phyloP scores from a whole-genome alignment of 495 filamentous ascomycete species.

The Margaritispora aquatica region DNA sequence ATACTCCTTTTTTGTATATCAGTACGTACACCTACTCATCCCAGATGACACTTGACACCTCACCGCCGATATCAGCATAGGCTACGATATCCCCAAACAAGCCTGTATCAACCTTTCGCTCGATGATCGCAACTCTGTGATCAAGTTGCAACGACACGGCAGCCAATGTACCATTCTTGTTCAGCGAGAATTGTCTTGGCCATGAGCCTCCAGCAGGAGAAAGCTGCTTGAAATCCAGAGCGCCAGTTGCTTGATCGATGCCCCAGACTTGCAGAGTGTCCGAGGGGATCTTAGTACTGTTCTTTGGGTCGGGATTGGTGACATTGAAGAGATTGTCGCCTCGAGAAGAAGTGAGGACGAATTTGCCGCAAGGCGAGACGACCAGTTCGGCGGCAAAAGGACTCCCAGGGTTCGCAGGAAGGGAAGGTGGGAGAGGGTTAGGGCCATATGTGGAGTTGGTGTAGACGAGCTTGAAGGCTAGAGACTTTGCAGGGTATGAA shows the following conservation, averaged over 20 bases:
- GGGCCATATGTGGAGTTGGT: constrained; percentile 34
- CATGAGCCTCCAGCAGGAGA: constrained; percentile 50
- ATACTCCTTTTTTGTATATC: background rate
- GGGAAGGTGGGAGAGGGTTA: constrained; percentile 8
- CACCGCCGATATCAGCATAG: constrained; percentile 39
- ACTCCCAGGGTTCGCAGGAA: constrained; percentile 19
- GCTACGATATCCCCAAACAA: constrained; percentile 46
- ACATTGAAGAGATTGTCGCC: constrained; percentile 43
- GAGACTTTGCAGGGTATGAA: constrained; percentile 30
- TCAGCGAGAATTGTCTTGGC: constrained; percentile 63
- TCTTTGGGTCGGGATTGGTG: constrained; percentile 35
- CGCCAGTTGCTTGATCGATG: constrained; percentile 41
- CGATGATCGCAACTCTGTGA: constrained; percentile 52
- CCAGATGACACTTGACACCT: constrained; percentile 56
- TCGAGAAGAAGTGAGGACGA: constrained; percentile 59
- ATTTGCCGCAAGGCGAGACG: constrained; percentile 49
- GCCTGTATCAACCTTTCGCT: constrained; percentile 49
- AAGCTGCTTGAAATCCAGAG: constrained; percentile 41
- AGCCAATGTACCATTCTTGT: constrained; percentile 51
- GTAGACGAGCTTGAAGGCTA: constrained; percentile 40
- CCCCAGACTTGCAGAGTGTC: constrained; percentile 26
- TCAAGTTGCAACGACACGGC: constrained; percentile 58
- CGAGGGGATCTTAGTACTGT: constrained; percentile 34
- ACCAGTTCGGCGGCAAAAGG: constrained; percentile 52
- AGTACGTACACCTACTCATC: constrained; percentile 32